A percentile compares a stretch with the other conserved stretches of the same genome.
Evolutionary conservation across 768 basidiomycete genomes (phyloP).

Genomic region (Gloeopeniophorella convolvens): DNA sequence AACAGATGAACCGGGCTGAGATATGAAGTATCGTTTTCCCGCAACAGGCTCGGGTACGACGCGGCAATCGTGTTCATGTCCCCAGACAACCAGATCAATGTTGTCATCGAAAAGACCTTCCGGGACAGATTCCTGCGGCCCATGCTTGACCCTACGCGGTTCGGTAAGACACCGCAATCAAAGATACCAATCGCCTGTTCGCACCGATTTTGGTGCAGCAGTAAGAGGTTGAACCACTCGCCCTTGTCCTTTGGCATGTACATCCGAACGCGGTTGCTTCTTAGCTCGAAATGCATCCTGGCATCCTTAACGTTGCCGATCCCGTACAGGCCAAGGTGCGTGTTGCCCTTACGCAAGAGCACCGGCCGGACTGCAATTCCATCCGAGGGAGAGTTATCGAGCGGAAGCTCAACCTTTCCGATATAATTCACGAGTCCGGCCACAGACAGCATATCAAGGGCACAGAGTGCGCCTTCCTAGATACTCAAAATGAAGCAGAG

Average conservation of each 20-base stretch:
- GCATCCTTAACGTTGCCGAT: constrained; percentile 96
- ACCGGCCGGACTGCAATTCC: constrained; percentile 88
- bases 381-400: constrained; percentile 60
- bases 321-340: constrained; percentile 87
- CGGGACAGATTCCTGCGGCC: constrained; percentile 89
- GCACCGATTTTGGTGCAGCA: constrained; percentile 95
- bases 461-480: constrained; percentile 94
- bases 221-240: constrained; percentile 90
- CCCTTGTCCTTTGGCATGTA: constrained; percentile 90
- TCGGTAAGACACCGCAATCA: too few relatives aligned
- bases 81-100: constrained; percentile 93
- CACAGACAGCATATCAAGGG: constrained; percentile 90
- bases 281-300: constrained; percentile 92
- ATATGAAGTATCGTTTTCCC: constrained; percentile 85
- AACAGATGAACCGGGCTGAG: constrained; percentile 92
- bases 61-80: constrained; percentile 97
- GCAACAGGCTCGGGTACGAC: constrained; percentile 87
- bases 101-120: constrained; percentile 97
- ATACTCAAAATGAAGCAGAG: background rate
- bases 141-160: constrained; percentile 95
- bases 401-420: constrained; percentile 87
- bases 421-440: constrained; percentile 96
- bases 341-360: constrained; percentile 83
- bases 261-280: constrained; percentile 93
- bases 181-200: constrained; percentile 21